phyloP scores from a whole-genome alignment of 2,329 filamentous ascomycete genomes.

The Cryphonectria japonica region DNA sequence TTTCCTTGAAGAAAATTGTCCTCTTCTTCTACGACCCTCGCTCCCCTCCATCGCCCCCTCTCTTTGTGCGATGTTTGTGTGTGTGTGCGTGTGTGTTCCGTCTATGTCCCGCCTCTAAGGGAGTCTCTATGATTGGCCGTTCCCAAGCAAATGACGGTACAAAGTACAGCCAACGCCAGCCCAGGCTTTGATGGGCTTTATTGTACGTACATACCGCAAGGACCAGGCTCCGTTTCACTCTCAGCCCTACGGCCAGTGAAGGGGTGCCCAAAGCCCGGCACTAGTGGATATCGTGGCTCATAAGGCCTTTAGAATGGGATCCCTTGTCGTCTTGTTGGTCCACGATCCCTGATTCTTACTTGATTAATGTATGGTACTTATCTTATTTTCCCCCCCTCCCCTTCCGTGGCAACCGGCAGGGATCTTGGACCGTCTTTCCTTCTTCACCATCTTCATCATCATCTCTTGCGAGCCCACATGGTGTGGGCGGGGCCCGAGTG shows the following conservation, averaged over 20 bases:
- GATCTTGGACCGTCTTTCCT: neutral
- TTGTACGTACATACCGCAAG: neutral
- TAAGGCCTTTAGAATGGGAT: neutral
- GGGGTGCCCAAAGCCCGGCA: conserved; percentile 1
- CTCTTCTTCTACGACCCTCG: too few species aligned
- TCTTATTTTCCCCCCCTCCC: neutral
- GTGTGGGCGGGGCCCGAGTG: neutral
- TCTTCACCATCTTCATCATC: neutral
- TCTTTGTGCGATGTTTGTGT: too few species aligned
- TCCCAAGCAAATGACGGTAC: neutral
- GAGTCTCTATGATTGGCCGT: neutral
- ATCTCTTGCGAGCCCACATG: neutral
- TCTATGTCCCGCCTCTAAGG: neutral
- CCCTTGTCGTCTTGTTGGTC: conserved; percentile 4
- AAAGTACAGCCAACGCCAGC: neutral
- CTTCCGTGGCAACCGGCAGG: conserved; percentile 8
- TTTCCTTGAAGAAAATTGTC: too few species aligned
- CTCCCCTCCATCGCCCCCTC: too few species aligned
- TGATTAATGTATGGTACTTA: neutral
- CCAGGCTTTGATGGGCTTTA: neutral
- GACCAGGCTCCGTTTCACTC: conserved; percentile 12
- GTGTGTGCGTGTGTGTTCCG: neutral
- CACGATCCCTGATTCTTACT: conserved; percentile 8
- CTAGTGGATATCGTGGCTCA: neutral
- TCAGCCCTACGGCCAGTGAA: conserved; percentile 19